Percentiles rank a stretch among this genome's conserved stretches.
phyloP scores from a whole-genome alignment of 2,329 filamentous ascomycete species.

The Cladosporium velox region DNA sequence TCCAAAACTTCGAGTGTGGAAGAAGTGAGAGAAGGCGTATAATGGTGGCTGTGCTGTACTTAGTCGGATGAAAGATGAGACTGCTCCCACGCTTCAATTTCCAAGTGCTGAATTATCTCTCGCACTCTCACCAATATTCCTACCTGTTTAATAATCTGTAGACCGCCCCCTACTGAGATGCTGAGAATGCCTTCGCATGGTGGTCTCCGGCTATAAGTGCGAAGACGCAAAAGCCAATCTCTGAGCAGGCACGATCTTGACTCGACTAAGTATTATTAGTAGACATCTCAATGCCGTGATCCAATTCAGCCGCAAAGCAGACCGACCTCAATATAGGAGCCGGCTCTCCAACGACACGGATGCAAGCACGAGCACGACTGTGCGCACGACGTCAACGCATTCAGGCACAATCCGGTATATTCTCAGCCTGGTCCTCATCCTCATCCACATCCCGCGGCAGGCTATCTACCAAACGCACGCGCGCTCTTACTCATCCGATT shows the following conservation, averaged over 20 bases:
- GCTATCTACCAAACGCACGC: not conserved
- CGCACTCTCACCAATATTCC: too few relatives aligned
- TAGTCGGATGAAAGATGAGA: not conserved
- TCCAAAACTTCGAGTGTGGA: not conserved
- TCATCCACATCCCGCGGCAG: constrained; percentile 6
- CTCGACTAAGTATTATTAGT: not conserved
- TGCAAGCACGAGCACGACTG: not conserved
- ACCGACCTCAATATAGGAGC: not conserved
- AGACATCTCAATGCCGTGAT: not conserved
- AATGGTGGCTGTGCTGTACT: constrained; percentile 9
- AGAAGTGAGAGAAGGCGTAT: not conserved
- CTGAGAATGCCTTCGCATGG: not conserved
- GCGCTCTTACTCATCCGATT: constrained; percentile 7
- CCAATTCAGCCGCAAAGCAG: constrained; percentile 5
- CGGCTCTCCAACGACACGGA: not conserved
- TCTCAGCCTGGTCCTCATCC: not conserved
- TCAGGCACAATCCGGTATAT: constrained; percentile 2
- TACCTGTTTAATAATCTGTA: not conserved
- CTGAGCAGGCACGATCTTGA: not conserved
- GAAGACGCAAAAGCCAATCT: not conserved
- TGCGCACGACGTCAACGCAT: not conserved
- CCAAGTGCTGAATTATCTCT: not conserved
- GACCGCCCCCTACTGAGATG: not conserved
- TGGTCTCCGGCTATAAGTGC: not conserved
- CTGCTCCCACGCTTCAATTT: not conserved